Conservation (phyloP, 768 basidiomycete species). For the Wakefieldia striispora region DNA sequence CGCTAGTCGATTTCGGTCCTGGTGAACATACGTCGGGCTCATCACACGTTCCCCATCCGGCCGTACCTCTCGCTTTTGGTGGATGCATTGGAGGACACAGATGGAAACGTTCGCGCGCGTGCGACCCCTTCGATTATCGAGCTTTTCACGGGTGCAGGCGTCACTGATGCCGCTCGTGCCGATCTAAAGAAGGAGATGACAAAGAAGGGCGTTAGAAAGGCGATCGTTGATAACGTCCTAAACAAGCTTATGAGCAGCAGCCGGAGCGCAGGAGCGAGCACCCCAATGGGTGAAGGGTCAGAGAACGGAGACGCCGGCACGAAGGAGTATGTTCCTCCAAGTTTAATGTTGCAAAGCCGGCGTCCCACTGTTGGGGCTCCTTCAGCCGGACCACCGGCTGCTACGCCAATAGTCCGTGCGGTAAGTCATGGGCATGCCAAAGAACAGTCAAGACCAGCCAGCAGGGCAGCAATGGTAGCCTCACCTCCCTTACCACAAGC, state of each 20-base stretch:
- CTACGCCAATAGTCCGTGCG: slow-evolving; percentile 38
- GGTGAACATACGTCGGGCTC: slow-evolving; percentile 67
- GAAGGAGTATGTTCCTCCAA: slow-evolving; percentile 75
- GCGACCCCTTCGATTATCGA: slow-evolving; percentile 78
- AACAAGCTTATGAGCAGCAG: slow-evolving; percentile 53
- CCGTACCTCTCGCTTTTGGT: slow-evolving; percentile 80
- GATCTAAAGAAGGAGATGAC: slow-evolving; percentile 92
- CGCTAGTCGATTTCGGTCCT: slow-evolving; percentile 60
- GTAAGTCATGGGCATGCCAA: slow-evolving; percentile 49
- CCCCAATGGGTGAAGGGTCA: slow-evolving; percentile 54
- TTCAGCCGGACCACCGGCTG: slow-evolving; percentile 24
- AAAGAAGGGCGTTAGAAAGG: slow-evolving; percentile 83
- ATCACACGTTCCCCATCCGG: slow-evolving; percentile 75
- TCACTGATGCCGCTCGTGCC: slow-evolving; percentile 82
- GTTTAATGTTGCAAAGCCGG: slow-evolving; percentile 55
- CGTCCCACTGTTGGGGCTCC: slow-evolving; percentile 42
- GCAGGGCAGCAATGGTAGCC: slow-evolving; percentile 50
- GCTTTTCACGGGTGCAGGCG: slow-evolving; percentile 80
- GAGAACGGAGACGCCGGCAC: slow-evolving; percentile 44
- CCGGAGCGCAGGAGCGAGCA: slow-evolving; percentile 40
- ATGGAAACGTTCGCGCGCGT: slow-evolving; percentile 85
- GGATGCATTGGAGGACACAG: slow-evolving; percentile 85
- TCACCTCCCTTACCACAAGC: slow-evolving; percentile 43
- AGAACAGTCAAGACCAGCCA: slow-evolving; percentile 54
- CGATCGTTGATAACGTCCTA: slow-evolving; percentile 80